Base-by-base conservation (phyloP, 441 rosid genomes). In the Gossypium lobatum region DNA sequence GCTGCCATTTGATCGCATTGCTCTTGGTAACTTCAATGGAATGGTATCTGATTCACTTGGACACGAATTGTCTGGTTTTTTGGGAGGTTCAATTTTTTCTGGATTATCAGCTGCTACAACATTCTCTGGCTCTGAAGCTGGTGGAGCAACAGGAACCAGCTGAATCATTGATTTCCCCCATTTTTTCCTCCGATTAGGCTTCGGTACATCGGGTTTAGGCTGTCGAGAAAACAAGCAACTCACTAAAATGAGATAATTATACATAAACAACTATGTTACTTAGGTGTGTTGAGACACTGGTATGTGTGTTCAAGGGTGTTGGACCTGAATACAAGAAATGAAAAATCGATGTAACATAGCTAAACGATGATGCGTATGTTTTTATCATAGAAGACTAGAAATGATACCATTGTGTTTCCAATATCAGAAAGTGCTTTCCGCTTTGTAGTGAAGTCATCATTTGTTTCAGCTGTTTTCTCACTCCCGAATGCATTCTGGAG, bases 351-450 rank as follows among this genome's bases (percentile, higher is more conserved):
- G 7, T 53, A 17, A n/a, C 20, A 53, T 53, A 53, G 20, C 10
- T 5, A 39, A 31, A 11, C 1, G 42, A 37, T 37, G 42, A 6
- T 37, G 42, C 42, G 42, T 37, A 42, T 64, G 3, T 21, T 46
- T 13, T 23, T 14, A 46, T 52, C 60, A 28, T 18, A 37, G 7
- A 31, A 31, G 34, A 46, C 8, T 0, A 64, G 18, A 31, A 54
- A 50, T 4, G 64, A 25, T 86, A 94, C 98, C 88, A 81, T 65
- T 14, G 89, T 85, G 82, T 95, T 95, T 55, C 97, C 99, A 7
- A 95, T 91, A 77, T 95, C 98, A 0, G 93, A 80, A 55, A 95
- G 82, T 72, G 97, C 89, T 82, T 89, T 95, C 79, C 98, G 85
- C 81, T 74, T 82, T 23, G 77, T 75, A 6, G 83, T 83, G 73